These are phyloP conservation scores for Penicillium psychrofluorescens DNA, from an alignment of 495 filamentous ascomycete species.

Conservation along the genomic window DNA sequence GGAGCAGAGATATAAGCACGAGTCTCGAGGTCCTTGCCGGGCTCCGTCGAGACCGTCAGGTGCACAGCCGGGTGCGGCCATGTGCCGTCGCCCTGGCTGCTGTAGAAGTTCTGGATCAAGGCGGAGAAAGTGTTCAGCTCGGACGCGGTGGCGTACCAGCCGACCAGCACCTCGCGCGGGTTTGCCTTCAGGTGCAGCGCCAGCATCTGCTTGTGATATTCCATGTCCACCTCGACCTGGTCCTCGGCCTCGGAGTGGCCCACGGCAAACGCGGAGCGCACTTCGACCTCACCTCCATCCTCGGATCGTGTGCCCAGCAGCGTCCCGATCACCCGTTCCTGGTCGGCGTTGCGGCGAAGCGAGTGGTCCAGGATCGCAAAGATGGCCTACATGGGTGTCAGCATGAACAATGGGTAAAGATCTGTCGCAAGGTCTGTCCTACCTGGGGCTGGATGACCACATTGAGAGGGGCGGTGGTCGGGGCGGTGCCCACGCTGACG, in stretches of 20 bases:
- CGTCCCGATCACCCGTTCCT: conserved; percentile 93
- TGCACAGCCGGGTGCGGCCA: conserved; percentile 95
- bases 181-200: conserved; percentile 86
- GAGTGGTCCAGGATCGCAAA: conserved; percentile 98
- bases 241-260: conserved; percentile 97
- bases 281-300: conserved; percentile 92
- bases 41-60: conserved; percentile 82
- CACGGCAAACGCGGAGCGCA: conserved; percentile 92
- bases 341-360: conserved; percentile 77
- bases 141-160: conserved; percentile 95
- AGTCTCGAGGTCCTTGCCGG: conserved; percentile 76
- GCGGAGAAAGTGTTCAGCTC: conserved; percentile 97
- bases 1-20: conserved; percentile 90
- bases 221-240: conserved; percentile 98
- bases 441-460: conserved; percentile 95
- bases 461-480: conserved; percentile 79
- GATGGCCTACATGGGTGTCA: conserved; percentile 55
- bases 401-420: neutral
- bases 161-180: conserved; percentile 87
- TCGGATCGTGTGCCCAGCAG: conserved; percentile 86
- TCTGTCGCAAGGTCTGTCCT: conserved; percentile 20
- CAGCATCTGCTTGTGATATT: conserved; percentile 99
- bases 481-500: conserved; percentile 65
- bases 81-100: conserved; percentile 89
- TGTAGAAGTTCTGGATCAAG: conserved; percentile 99